Evolutionary conservation across 2,329 filamentous ascomycete species (phyloP).

Genomic region (Xylogone sp.): DNA sequence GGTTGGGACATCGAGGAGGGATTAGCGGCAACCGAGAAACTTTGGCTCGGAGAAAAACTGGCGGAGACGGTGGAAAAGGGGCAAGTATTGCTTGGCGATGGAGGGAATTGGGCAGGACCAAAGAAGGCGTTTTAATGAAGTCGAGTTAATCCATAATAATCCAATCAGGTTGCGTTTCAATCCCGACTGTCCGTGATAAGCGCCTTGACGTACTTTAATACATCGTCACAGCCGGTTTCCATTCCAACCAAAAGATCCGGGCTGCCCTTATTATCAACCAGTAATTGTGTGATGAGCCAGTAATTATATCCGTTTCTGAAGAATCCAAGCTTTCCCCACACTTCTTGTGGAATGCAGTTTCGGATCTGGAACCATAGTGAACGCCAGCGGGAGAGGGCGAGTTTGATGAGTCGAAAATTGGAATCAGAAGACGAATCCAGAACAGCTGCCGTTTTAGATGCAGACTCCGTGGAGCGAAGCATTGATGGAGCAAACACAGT

Average conservation of each 20-base stretch:
- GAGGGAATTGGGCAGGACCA: constrained; percentile 6
- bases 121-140: not conserved
- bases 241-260: constrained; percentile 14
- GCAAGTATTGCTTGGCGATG: constrained; percentile 11
- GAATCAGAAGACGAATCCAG: constrained; percentile 4
- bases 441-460: not conserved
- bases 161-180: too few species aligned
- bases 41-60: constrained; percentile 12
- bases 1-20: constrained; percentile 14
- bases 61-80: constrained; percentile 6
- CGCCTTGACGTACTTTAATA: constrained; percentile 10
- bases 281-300: constrained; percentile 19
- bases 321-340: constrained; percentile 14
- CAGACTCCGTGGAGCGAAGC: constrained; percentile 1
- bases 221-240: constrained; percentile 21
- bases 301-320: constrained; percentile 20
- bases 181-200: constrained; percentile 8
- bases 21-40: constrained; percentile 5
- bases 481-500: constrained; percentile 12
- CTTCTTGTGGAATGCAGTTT: constrained; percentile 6
- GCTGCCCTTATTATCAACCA: constrained; percentile 16
- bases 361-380: constrained; percentile 16
- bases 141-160: not conserved
- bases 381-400: constrained; percentile 16
- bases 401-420: constrained; percentile 13